phyloP scores from a whole-genome alignment of 805 yeast genomes.

The Spathaspora hagerdaliae region DNA sequence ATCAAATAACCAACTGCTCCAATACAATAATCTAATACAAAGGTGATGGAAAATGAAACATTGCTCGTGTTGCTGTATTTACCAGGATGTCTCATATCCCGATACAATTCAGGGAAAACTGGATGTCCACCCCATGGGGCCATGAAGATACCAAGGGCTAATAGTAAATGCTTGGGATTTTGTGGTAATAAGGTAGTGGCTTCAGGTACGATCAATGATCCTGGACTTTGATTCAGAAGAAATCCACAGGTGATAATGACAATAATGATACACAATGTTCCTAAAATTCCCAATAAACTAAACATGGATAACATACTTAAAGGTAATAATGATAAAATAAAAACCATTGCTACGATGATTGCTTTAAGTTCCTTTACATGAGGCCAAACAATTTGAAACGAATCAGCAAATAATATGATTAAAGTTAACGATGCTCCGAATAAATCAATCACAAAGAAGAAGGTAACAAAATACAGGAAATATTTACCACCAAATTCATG shows the following conservation, averaged over 20 bases:
- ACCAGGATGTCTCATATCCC: constrained; percentile 67
- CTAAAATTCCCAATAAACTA: constrained; percentile 53
- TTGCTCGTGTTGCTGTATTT: constrained; percentile 53
- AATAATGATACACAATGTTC: constrained; percentile 48
- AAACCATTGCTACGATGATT: constrained; percentile 32
- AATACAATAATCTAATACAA: constrained; percentile 55
- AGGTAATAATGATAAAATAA: constrained; percentile 52
- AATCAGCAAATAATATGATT: constrained; percentile 57
- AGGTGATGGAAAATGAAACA: constrained; percentile 55
- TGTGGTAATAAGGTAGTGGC: constrained; percentile 33
- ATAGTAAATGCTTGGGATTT: constrained; percentile 31
- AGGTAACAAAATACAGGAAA: constrained; percentile 41
- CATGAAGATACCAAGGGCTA: constrained; percentile 63
- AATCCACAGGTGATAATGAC: constrained; percentile 49
- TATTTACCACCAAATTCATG: constrained; percentile 43
- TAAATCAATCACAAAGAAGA: constrained; percentile 52
- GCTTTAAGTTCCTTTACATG: constrained; percentile 36
- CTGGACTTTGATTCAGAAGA: constrained; percentile 40
- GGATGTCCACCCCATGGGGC: constrained; percentile 89
- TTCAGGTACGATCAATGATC: constrained; percentile 50
- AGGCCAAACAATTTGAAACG: constrained; percentile 49
- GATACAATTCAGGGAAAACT: constrained; percentile 67
- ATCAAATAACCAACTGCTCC: constrained; percentile 68
- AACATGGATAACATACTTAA: constrained; percentile 51
- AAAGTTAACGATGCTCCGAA: constrained; percentile 59